phyloP scores from a whole-genome alignment of 108 stramenopile genomes.

The Nannochloropsis gaditana region DNA sequence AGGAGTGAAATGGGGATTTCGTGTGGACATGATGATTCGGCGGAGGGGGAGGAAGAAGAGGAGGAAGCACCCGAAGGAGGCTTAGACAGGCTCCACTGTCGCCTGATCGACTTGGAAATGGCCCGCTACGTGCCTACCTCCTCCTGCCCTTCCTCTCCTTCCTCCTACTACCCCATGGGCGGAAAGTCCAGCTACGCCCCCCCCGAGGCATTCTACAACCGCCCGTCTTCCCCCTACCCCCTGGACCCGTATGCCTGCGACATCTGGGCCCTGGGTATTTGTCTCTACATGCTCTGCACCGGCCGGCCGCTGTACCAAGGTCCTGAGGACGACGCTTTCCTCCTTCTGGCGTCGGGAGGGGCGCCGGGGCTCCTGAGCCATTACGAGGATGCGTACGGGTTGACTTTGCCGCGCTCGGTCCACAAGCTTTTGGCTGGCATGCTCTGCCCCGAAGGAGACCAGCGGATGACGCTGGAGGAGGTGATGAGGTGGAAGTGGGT shows the following conservation, averaged over 20 bases:
- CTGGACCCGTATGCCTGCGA: neutral
- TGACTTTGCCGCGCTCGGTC: neutral
- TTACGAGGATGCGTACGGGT: neutral
- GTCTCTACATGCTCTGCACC: neutral
- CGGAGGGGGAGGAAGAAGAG: slow-evolving; percentile 9
- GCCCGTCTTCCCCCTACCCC: neutral
- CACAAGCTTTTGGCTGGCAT: neutral
- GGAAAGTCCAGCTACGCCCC: neutral
- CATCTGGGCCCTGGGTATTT: neutral
- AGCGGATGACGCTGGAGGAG: neutral
- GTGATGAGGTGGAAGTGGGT: neutral
- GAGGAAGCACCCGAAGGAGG: neutral
- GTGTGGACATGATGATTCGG: neutral
- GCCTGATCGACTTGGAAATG: neutral
- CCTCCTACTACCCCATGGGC: neutral
- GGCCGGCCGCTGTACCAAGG: neutral
- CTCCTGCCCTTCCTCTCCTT: neutral
- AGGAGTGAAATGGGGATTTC: no score
- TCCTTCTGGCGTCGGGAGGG: neutral
- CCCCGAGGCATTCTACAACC: neutral
- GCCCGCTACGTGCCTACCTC: neutral
- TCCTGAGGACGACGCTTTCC: neutral
- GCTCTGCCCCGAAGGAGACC: neutral
- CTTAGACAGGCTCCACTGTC: neutral
- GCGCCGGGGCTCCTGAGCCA: neutral